phyloP scores from a whole-genome alignment of 768 basidiomycete species.

The Paxillus rubicundulus region DNA sequence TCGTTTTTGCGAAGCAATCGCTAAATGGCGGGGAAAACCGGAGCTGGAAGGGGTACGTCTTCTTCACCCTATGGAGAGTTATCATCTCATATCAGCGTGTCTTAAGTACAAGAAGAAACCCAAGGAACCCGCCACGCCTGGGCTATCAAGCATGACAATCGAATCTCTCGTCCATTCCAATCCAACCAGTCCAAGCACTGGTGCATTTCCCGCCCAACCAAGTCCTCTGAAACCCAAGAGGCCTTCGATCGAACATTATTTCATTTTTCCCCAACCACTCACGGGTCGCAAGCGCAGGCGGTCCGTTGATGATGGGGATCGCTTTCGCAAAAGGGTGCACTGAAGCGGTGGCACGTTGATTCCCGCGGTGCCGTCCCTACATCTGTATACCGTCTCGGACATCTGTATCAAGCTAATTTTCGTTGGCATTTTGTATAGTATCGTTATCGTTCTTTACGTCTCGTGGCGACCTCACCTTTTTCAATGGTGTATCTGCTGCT shows the following conservation, averaged over 20 bases:
- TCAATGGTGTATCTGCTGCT: neutral
- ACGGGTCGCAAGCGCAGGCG: constrained; percentile 28
- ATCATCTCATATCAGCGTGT: constrained; percentile 28
- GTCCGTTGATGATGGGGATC: constrained; percentile 25
- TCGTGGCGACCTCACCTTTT: neutral
- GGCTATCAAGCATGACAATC: constrained; percentile 49
- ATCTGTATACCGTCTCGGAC: constrained; percentile 8
- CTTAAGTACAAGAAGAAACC: constrained; percentile 58
- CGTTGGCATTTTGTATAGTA: constrained; percentile 24
- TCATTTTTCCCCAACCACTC: constrained; percentile 22
- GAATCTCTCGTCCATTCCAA: constrained; percentile 71
- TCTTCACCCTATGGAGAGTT: neutral
- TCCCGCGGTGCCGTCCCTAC: constrained; percentile 13
- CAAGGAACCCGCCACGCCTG: constrained; percentile 30
- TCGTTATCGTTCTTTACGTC: constrained; percentile 23
- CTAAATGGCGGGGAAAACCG: constrained; percentile 81
- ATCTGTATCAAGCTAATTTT: constrained; percentile 1
- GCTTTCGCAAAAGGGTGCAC: constrained; percentile 21
- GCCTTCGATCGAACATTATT: constrained; percentile 40
- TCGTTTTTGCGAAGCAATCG: constrained; percentile 78
- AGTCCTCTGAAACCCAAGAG: constrained; percentile 21
- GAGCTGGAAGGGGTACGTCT: constrained; percentile 69
- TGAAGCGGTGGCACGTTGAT: constrained; percentile 7
- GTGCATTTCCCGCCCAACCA: constrained; percentile 19
- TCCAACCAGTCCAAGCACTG: constrained; percentile 53